Percentiles rank a stretch among this genome's conserved stretches.
Evolutionary conservation across 1,284 basidiomycete species (phyloP).

Genomic region (Thecaphora frezii): DNA sequence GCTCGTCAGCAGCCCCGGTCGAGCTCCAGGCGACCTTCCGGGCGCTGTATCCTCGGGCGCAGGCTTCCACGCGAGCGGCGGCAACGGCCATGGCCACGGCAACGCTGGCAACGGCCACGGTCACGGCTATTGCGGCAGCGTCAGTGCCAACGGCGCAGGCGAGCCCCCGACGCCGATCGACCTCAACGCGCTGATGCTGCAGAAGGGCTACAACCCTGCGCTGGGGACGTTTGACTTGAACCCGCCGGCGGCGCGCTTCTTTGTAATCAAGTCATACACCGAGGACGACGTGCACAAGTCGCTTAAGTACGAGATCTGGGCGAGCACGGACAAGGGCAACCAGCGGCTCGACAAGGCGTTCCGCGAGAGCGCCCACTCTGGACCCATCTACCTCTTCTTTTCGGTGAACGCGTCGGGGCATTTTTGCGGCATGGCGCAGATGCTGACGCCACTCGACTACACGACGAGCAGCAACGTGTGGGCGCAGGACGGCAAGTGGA

Average conservation of each 20-base stretch:
- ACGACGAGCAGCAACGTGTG: conserved; percentile 48
- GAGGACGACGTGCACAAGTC: conserved; percentile 56
- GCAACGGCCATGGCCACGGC: too few relatives aligned
- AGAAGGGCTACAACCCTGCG: conserved; percentile 40
- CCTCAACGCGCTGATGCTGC: conserved; percentile 12
- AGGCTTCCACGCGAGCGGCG: too few relatives aligned
- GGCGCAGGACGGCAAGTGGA: conserved; percentile 58
- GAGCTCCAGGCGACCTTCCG: too few relatives aligned
- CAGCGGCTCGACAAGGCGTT: conserved; percentile 51
- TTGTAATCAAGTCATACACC: conserved; percentile 58
- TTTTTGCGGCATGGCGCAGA: conserved; percentile 57
- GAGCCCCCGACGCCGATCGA: conserved; percentile 15
- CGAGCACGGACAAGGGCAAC: conserved; percentile 58
- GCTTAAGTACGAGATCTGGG: conserved; percentile 56
- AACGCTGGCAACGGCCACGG: conserved; percentile 1
- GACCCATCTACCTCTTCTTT: conserved; percentile 57
- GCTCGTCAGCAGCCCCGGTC: too few relatives aligned
- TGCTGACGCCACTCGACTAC: conserved; percentile 56
- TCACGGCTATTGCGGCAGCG: background rate
- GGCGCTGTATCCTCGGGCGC: too few relatives aligned
- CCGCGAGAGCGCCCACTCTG: conserved; percentile 18
- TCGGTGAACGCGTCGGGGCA: conserved; percentile 56
- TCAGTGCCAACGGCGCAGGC: background rate
- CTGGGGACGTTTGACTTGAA: conserved; percentile 25
- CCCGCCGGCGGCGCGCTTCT: conserved; percentile 44